Evolutionary conservation across 208 protist genomes (phyloP).

Genomic region (Herpetomonas samuelpessoai): DNA sequence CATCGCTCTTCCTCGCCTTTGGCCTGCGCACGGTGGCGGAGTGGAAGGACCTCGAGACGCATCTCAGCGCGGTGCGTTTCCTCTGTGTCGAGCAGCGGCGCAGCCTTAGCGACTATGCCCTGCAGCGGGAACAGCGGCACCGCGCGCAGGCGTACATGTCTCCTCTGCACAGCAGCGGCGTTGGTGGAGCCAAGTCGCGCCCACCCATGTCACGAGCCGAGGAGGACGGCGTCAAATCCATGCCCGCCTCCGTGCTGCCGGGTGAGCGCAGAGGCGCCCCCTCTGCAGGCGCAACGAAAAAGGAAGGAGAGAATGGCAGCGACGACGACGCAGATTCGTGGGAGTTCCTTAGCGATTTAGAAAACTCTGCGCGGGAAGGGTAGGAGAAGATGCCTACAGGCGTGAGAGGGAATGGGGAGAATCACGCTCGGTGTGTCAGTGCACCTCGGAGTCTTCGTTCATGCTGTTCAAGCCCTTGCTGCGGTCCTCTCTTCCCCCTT

Average conservation of each 20-base stretch:
- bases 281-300: background rate
- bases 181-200: background rate
- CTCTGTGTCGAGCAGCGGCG: slow-evolving; percentile 27
- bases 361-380: too few relatives aligned
- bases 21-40: slow-evolving; percentile 26
- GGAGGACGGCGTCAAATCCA: background rate
- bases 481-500: too few relatives aligned
- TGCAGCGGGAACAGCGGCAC: slow-evolving; percentile 6
- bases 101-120: slow-evolving; percentile 14
- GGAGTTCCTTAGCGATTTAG: background rate
- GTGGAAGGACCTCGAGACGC: slow-evolving; percentile 32
- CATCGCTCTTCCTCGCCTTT: slow-evolving; percentile 73
- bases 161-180: slow-evolving; percentile 10
- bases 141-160: slow-evolving; percentile 19
- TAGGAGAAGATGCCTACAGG: too few relatives aligned
- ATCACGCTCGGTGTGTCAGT: too few relatives aligned
- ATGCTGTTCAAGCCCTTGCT: too few relatives aligned
- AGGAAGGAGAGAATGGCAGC: too few relatives aligned
- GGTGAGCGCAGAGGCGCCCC: background rate
- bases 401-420: too few relatives aligned
- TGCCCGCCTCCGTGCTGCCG: background rate
- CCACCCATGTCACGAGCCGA: background rate
- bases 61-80: slow-evolving; percentile 24
- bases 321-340: background rate
- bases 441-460: too few relatives aligned